Base-by-base conservation (phyloP, 1,284 basidiomycete genomes). In the Exobasidium rhododendri region DNA sequence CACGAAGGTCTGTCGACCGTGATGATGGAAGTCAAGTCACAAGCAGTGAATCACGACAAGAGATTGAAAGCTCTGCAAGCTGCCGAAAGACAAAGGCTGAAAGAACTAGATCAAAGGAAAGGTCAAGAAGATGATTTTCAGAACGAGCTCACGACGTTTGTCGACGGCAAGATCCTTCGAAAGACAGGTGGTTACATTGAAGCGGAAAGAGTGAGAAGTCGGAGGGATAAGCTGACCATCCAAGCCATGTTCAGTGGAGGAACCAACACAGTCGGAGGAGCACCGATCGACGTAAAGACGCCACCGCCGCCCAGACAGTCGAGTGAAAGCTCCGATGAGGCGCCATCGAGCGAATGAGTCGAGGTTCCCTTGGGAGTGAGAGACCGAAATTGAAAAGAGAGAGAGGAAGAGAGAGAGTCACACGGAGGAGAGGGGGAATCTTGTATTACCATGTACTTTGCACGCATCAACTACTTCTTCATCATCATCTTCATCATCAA, bases 1-100 rank as follows among this genome's bases (percentile, higher is more conserved):
- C 77, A 79, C 57, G 68, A 73, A 51, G 77, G 76, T 0, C 64
- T 79, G 28, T 66, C 63, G 35, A 77, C 77, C 24, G 77, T 79
- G 22, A 78, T 79, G 77, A 65, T 78, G 59, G 77, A 79, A 50
- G 77, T 79, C 50, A 71, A 74, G 24, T 67, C 68, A 31, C 76
- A 78, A 58, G 62, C 70, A 1, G 73, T 78, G 17, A 76, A 79
- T 61, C 77, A 78, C 52, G 77, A 76, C 46, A 75, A 74, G 54
- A 71, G 77, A 1, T 59, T 79, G n/a, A 67, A 73, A 17, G 77
- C 77, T 24, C 53, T 79, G 49, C 71, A 77, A 61, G 71, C 74
- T 0, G 77, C 73, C 0, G 77, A 79, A 56, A 58, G 67, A n/a
- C 66, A 70, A 56, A 66, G 77, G 11, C 68, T 71, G 35, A 76